Evolutionary conservation across 2,329 filamentous ascomycete species (phyloP).

Genomic region (Phyllosticta citribraziliensis): DNA sequence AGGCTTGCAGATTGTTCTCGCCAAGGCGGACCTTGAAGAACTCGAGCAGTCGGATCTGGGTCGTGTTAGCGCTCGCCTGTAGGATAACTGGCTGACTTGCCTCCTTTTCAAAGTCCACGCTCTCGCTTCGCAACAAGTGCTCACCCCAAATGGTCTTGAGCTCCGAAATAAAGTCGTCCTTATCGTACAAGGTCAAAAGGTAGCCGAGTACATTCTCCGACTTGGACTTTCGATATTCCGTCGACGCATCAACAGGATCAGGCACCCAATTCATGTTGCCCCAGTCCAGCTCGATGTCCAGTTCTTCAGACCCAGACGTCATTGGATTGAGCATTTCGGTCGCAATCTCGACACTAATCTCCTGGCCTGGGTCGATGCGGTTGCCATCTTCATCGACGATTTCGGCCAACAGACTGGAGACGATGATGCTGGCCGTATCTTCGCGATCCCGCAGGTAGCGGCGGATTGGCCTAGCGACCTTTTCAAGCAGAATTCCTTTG

Average conservation of each 20-base stretch:
- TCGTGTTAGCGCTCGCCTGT: background rate
- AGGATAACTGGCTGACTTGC: slow-evolving; percentile 2
- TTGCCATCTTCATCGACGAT: slow-evolving; percentile 37
- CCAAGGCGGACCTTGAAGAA: slow-evolving; percentile 84
- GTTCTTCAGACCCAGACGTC: slow-evolving; percentile 42
- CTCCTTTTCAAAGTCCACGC: slow-evolving; percentile 62
- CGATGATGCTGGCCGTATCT: slow-evolving; percentile 69
- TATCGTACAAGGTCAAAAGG: slow-evolving; percentile 77
- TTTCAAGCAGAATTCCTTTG: slow-evolving; percentile 66
- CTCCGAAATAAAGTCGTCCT: slow-evolving; percentile 91
- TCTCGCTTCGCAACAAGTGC: slow-evolving; percentile 56
- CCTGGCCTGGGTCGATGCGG: slow-evolving; percentile 46
- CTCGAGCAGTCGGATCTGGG: slow-evolving; percentile 59
- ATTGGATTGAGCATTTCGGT: slow-evolving; percentile 55
- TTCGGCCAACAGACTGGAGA: slow-evolving; percentile 60
- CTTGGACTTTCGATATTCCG: slow-evolving; percentile 79
- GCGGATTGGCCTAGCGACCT: slow-evolving; percentile 63
- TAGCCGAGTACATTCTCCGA: slow-evolving; percentile 87
- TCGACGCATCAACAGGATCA: slow-evolving; percentile 83
- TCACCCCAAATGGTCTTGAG: slow-evolving; percentile 84
- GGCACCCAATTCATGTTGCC: slow-evolving; percentile 89
- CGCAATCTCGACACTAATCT: slow-evolving; percentile 58
- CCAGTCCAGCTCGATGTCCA: slow-evolving; percentile 66
- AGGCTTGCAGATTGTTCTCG: slow-evolving; percentile 75
- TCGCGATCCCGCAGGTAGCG: slow-evolving; percentile 68